These are phyloP conservation scores for Aureoboletus auriporus DNA, from an alignment of 768 basidiomycete genomes.

Conservation along the genomic window DNA sequence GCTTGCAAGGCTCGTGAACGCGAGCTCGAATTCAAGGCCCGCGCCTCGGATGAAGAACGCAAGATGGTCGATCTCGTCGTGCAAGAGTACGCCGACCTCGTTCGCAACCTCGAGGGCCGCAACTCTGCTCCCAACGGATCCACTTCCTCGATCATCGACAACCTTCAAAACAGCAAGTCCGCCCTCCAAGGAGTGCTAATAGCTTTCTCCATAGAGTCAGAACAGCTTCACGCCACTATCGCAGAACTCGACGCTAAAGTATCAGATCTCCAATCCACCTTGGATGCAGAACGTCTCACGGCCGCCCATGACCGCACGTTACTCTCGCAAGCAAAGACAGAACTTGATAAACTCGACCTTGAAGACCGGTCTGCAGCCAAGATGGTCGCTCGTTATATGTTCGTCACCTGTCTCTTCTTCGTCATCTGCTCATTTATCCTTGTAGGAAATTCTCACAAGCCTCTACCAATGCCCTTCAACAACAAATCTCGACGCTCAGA, in stretches of 20 bases:
- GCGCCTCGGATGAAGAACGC: constrained; percentile 51
- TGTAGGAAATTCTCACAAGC: constrained; percentile 80
- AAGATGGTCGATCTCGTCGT: constrained; percentile 62
- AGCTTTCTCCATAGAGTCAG: constrained; percentile 48
- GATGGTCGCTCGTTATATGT: constrained; percentile 88
- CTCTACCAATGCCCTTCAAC: constrained; percentile 62
- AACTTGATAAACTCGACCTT: constrained; percentile 51
- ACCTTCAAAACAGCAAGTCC: constrained; percentile 45
- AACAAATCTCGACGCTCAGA: constrained; percentile 54
- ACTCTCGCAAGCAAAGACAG: constrained; percentile 43
- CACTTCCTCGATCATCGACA: constrained; percentile 22
- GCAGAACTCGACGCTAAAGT: constrained; percentile 41
- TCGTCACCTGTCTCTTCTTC: constrained; percentile 20
- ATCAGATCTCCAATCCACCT: constrained; percentile 36
- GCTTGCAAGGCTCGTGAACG: constrained; percentile 45
- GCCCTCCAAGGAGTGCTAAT: constrained; percentile 45
- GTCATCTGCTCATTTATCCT: constrained; percentile 1
- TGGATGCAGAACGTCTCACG: constrained; percentile 44
- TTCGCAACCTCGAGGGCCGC: constrained; percentile 57
- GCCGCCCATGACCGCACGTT: constrained; percentile 41
- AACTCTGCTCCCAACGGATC: constrained; percentile 20
- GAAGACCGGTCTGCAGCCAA: constrained; percentile 77
- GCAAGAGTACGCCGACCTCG: constrained; percentile 72
- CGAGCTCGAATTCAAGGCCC: constrained; percentile 43
- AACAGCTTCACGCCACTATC: constrained; percentile 42